Base-by-base conservation (phyloP, 768 basidiomycete genomes). In the Leccinum sublutescens region DNA sequence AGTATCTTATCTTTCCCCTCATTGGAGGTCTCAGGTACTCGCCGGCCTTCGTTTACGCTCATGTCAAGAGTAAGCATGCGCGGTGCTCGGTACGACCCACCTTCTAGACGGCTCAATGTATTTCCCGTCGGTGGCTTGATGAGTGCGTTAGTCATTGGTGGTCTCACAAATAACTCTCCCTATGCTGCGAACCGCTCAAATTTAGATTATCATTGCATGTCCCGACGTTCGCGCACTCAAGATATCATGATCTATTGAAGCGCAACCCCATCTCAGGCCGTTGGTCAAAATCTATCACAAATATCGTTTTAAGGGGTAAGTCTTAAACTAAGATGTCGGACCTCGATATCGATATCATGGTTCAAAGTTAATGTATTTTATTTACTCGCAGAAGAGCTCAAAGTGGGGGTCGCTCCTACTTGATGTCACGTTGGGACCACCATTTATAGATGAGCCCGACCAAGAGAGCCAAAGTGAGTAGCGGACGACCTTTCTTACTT, bases 381-480 rank as follows among this genome's bases (percentile, higher is more conserved):
- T 5, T 8, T 0, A 36, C 14, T 36, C 15, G 15, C 36, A 17
- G 15, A 38, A 38, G 1, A 38, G 15, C 36, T 38, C 3, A 17
- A 38, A 8, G 36, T 38, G 15, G 36, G 15, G 17, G 15, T 8
- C 36, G 36, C 36, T 17, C 0, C 36, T 38, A 38, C 36, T 8
- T 38, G 6, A 14, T 2, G 69, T 67, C 23, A 77, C 69, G 48
- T 66, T 75, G 7, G 75, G 69, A 1, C 72, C 74, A 19, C 75
- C 75, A 4, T 64, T 65, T 54, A 75, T 33, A 10, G 59, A 60
- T 11, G 68, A 63, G n/a, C 68, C 60, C 2, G 66, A 61, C 48
- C 73, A 65, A n/a, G 76, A 73, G 4, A 66, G 54, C 3, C 76
- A 70, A 31, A 84, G 64, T 0, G 77, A 75, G 0, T 64, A 40